Conservation (phyloP, 345 rosid species). For the Draba incana region DNA sequence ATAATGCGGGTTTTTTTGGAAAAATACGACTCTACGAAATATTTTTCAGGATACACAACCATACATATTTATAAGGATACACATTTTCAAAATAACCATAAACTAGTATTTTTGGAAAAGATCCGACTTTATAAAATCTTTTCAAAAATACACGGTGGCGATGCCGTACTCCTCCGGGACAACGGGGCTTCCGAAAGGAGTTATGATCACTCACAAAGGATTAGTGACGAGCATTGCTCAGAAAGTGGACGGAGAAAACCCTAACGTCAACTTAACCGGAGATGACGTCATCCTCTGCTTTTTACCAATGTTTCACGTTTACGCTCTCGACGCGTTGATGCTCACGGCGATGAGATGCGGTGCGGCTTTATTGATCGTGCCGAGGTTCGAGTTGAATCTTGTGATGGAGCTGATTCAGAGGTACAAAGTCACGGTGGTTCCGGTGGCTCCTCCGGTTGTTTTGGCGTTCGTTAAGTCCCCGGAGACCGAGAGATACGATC, state of each 20-base stretch:
- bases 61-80: too few species aligned
- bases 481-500: slow-evolving; percentile 60
- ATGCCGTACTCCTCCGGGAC: slow-evolving; percentile 95
- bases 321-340: slow-evolving; percentile 65
- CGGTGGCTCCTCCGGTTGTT: slow-evolving; percentile 84
- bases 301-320: slow-evolving; percentile 83
- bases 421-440: slow-evolving; percentile 68
- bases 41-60: too few species aligned
- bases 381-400: slow-evolving; percentile 60
- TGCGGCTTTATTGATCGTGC: slow-evolving; percentile 75
- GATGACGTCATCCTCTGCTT: slow-evolving; percentile 77
- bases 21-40: too few species aligned
- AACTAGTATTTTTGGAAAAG: too few species aligned
- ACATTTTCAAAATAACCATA: too few species aligned
- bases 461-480: slow-evolving; percentile 62
- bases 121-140: too few species aligned
- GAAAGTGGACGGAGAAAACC: slow-evolving; percentile 93
- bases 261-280: slow-evolving; percentile 61
- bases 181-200: slow-evolving; percentile 93
- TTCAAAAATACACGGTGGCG: slow-evolving; percentile 47
- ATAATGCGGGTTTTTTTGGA: too few species aligned
- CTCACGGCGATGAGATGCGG: slow-evolving; percentile 79
- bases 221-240: slow-evolving; percentile 83
- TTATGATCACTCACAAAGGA: slow-evolving; percentile 83
- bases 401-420: slow-evolving; percentile 62